phyloP scores from a whole-genome alignment of 805 yeast species.

The Candida stauntonica region DNA sequence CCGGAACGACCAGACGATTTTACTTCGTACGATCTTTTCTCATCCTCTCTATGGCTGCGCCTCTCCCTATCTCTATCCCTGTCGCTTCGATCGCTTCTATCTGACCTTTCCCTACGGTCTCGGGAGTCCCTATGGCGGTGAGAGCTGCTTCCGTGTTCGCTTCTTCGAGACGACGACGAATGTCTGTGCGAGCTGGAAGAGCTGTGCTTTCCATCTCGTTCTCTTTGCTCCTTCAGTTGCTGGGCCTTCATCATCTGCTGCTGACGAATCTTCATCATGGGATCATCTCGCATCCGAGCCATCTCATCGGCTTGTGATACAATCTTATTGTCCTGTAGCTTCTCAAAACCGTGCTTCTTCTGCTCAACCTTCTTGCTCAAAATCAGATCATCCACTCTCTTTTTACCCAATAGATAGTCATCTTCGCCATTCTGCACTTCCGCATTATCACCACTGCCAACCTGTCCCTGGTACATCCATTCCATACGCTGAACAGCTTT shows the following conservation, averaged over 20 bases:
- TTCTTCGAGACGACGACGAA: not conserved
- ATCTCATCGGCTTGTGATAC: slow-evolving; percentile 39
- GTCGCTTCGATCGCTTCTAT: slow-evolving; percentile 1
- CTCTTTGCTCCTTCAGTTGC: slow-evolving; percentile 21
- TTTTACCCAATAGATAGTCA: slow-evolving; percentile 50
- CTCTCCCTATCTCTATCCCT: slow-evolving; percentile 12
- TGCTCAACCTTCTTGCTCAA: slow-evolving; percentile 18
- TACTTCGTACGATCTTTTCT: no score
- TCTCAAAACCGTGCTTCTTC: slow-evolving; percentile 26
- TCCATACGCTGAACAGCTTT: slow-evolving; percentile 47
- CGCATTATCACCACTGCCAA: slow-evolving; percentile 25
- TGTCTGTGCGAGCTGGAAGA: not conserved
- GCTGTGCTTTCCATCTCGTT: not conserved
- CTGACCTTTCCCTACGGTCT: not conserved
- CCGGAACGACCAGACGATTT: no score
- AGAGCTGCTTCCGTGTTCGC: no score
- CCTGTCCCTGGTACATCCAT: slow-evolving; percentile 77
- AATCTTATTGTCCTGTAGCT: slow-evolving; percentile 16
- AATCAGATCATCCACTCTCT: slow-evolving; percentile 39
- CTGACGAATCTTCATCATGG: slow-evolving; percentile 18
- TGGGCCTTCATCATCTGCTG: slow-evolving; percentile 21
- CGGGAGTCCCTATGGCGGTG: slow-evolving; percentile 2
- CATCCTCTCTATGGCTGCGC: slow-evolving; percentile 1
- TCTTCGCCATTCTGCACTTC: slow-evolving; percentile 41
- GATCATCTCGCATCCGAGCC: slow-evolving; percentile 34